Conservation (phyloP, 2,329 filamentous ascomycete species). For the Zymoseptoria crescenta region DNA sequence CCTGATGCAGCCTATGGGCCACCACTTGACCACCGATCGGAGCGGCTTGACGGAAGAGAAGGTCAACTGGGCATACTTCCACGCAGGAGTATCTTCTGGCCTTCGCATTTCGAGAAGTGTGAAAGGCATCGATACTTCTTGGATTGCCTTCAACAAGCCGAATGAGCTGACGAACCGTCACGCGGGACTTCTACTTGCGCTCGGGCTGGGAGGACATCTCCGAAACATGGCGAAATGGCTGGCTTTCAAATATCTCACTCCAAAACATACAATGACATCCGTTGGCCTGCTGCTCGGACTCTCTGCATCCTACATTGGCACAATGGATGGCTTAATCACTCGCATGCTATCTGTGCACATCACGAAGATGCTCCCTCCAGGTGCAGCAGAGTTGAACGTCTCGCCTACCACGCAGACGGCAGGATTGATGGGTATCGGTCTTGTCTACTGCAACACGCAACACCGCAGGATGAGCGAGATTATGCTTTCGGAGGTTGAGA, state of each 20-base stretch:
- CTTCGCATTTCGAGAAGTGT: constrained; percentile 83
- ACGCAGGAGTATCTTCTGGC: constrained; percentile 88
- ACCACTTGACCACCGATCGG: constrained; percentile 88
- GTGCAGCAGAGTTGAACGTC: constrained; percentile 87
- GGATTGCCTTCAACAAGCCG: constrained; percentile 98
- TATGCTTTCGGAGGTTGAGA: constrained; percentile 95
- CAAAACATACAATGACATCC: constrained; percentile 98
- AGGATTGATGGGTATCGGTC: constrained; percentile 91
- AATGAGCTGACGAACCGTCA: constrained; percentile 90
- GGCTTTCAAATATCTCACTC: constrained; percentile 97
- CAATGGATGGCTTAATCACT: constrained; percentile 94
- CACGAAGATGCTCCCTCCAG: constrained; percentile 83
- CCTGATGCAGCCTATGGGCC: constrained; percentile 83
- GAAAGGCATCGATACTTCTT: constrained; percentile 93
- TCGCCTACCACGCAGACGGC: constrained; percentile 91
- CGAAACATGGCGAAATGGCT: constrained; percentile 94
- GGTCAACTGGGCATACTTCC: constrained; percentile 97
- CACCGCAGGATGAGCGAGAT: constrained; percentile 98
- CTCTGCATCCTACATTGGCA: constrained; percentile 88
- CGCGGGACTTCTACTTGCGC: constrained; percentile 81
- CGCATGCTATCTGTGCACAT: constrained; percentile 91
- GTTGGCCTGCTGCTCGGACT: constrained; percentile 89
- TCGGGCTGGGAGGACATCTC: constrained; percentile 92
- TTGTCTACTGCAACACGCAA: constrained; percentile 90
- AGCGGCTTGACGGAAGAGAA: constrained; percentile 86